These are phyloP conservation scores for Lyophyllum semitale DNA, from an alignment of 768 basidiomycete species.

Conservation along the genomic window DNA sequence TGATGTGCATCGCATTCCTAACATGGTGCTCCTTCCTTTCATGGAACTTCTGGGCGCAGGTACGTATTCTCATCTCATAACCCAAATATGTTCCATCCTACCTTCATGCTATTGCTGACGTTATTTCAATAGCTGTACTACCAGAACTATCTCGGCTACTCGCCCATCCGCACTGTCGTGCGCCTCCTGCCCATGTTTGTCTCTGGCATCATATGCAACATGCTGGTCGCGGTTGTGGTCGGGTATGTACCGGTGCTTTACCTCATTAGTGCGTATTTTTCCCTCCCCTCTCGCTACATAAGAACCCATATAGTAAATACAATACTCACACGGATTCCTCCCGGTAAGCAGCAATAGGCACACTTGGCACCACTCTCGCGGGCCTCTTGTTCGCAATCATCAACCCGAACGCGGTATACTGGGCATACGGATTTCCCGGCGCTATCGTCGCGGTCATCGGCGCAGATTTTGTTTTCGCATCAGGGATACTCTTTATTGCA, in stretches of 20 bases:
- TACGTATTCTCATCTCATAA: constrained; percentile 26
- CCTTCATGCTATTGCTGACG: constrained; percentile 9
- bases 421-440: constrained; percentile 78
- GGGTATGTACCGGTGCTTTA: constrained; percentile 54
- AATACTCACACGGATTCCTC: neutral
- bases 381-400: constrained; percentile 72
- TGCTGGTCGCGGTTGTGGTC: constrained; percentile 63
- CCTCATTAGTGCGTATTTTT: constrained; percentile 50
- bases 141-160: constrained; percentile 59
- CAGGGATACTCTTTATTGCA: constrained; percentile 75
- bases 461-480: constrained; percentile 75
- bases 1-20: constrained; percentile 59
- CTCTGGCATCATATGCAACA: constrained; percentile 63
- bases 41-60: constrained; percentile 44
- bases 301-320: neutral
- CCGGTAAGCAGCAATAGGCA: constrained; percentile 39
- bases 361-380: constrained; percentile 56
- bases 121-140: constrained; percentile 57
- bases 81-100: no score
- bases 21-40: constrained; percentile 56
- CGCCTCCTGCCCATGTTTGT: constrained; percentile 74
- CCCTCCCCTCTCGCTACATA: neutral
- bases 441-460: constrained; percentile 68
- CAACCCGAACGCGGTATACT: constrained; percentile 55
- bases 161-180: constrained; percentile 61